Conservation (phyloP, 371 early-diverging fungal species). For the Saksenaea vasiformis region DNA sequence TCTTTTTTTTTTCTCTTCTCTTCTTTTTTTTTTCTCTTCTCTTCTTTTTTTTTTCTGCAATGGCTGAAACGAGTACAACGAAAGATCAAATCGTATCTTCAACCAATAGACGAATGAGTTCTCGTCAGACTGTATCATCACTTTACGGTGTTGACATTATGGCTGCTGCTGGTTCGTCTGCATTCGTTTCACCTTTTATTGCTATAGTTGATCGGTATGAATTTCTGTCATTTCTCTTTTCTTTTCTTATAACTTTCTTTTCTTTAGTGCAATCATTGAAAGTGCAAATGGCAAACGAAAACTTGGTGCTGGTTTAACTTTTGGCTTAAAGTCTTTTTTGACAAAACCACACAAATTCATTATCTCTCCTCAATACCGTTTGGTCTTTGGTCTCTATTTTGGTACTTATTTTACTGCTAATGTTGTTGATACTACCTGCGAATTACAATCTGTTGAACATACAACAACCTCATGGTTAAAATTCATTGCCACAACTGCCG, state of each 20-base stretch:
- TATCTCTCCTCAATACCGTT: constrained; percentile 45
- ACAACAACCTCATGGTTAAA: constrained; percentile 46
- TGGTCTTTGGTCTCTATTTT: constrained; percentile 59
- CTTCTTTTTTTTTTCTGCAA: background rate
- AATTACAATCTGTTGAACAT: constrained; percentile 28
- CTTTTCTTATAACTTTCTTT: background rate
- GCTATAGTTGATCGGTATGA: constrained; percentile 64
- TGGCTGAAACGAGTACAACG: background rate
- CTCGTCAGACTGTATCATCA: constrained; percentile 10
- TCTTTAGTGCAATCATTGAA: constrained; percentile 58
- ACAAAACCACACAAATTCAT: constrained; percentile 48
- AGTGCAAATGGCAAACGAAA: constrained; percentile 59
- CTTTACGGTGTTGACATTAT: constrained; percentile 47
- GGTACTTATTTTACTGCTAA: constrained; percentile 65
- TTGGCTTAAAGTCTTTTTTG: constrained; percentile 42
- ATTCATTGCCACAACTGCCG: constrained; percentile 56
- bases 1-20: background rate
- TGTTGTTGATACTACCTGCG: constrained; percentile 54
- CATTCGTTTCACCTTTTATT: constrained; percentile 60
- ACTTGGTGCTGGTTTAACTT: constrained; percentile 43
- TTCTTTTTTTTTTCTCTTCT: background rate
- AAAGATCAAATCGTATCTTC: constrained; percentile 2
- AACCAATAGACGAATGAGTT: background rate
- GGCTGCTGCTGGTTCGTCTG: constrained; percentile 48
- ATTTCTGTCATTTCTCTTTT: background rate